Percentiles rank a stretch among this genome's conserved stretches.
phyloP scores from a whole-genome alignment of 2,329 filamentous ascomycete genomes.

The Aspergillus ruber region DNA sequence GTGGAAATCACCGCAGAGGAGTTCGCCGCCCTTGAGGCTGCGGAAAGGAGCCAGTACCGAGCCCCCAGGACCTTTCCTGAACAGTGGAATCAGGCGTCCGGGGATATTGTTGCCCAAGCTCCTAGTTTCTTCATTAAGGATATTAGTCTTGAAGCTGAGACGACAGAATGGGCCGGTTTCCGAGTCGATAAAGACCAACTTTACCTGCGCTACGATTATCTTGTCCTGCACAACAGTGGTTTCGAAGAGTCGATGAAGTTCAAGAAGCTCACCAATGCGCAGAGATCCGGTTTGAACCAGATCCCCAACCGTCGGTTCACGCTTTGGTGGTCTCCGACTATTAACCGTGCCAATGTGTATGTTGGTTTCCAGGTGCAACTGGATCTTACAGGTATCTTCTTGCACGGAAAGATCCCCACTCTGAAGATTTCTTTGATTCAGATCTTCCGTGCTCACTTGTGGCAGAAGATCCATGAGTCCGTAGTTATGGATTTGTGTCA shows the following conservation, averaged over 20 bases:
- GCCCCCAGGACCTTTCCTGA: slow-evolving; percentile 24
- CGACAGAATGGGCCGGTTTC: slow-evolving; percentile 47
- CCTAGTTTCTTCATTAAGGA: slow-evolving; percentile 37
- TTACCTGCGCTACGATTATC: slow-evolving; percentile 45
- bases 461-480: slow-evolving; percentile 99
- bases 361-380: slow-evolving; percentile 99
- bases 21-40: slow-evolving; percentile 34
- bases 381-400: slow-evolving; percentile 95
- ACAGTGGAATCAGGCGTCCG: slow-evolving; percentile 1
- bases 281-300: slow-evolving; percentile 93
- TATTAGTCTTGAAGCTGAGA: slow-evolving; percentile 38
- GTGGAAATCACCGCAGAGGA: slow-evolving; percentile 44
- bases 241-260: slow-evolving; percentile 76
- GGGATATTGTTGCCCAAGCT: slow-evolving; percentile 18
- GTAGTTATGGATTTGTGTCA: slow-evolving; percentile 99
- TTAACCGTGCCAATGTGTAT: slow-evolving; percentile 94
- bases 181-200: slow-evolving; percentile 47
- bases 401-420: slow-evolving; percentile 97
- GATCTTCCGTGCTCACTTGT: slow-evolving; percentile 98
- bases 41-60: slow-evolving; percentile 31
- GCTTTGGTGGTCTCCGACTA: slow-evolving; percentile 92
- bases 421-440: slow-evolving; percentile 97
- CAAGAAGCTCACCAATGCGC: slow-evolving; percentile 97
- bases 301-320: slow-evolving; percentile 99
- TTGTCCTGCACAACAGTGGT: slow-evolving; percentile 46